Base-by-base conservation (phyloP, 2,329 filamentous ascomycete genomes). In the Coccinonectria pachysandricola region DNA sequence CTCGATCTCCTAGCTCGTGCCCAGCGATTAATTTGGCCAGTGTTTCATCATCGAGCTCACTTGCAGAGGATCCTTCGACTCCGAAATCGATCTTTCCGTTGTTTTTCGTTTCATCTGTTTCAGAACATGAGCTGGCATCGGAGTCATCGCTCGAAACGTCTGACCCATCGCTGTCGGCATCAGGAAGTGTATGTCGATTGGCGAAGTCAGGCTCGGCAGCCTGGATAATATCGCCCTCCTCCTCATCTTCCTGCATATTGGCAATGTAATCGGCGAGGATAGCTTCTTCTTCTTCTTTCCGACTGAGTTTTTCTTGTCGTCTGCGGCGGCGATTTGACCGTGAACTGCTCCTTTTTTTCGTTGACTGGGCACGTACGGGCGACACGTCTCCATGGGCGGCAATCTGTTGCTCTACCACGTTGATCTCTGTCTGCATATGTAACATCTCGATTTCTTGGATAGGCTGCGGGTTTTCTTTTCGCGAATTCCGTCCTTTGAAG, bases 231-330 rank as follows among this genome's bases (percentile, higher is more conserved):
- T 19, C 7, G 10, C 17, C 10, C 7, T 7, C 7, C 17, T 17
- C 15, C 15, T 7, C 13, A 11, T 12, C 10, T 2, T 62, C 62
- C 11, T 54, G 54, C 43, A 82, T 63, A 35, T 85, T 83, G 21
- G 70, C 65, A 43, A 84, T 76, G 41, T 86, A 86, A 43, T 87
- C 81, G 2, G 71, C 68, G 40, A 76, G 55, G 21, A 75, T 59
- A 1, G 63, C 68, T 19, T 75, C 70, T 11, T 77, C 65, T 6
- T 66, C 60, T 3, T 39, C 32, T n/a, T n/a, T n/a, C n/a, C n/a
- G n/a, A n/a, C n/a, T n/a, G n/a, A n/a, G n/a, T n/a, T n/a, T n/a
- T n/a, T n/a, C n/a, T n/a, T n/a, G n/a, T n/a, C n/a, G n/a, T n/a
- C n/a, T n/a, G n/a, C n/a, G n/a, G n/a, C n/a, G n/a, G n/a, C n/a